Base-by-base conservation (phyloP, 2,329 filamentous ascomycete species). In the Pyrenochaeta sp. region DNA sequence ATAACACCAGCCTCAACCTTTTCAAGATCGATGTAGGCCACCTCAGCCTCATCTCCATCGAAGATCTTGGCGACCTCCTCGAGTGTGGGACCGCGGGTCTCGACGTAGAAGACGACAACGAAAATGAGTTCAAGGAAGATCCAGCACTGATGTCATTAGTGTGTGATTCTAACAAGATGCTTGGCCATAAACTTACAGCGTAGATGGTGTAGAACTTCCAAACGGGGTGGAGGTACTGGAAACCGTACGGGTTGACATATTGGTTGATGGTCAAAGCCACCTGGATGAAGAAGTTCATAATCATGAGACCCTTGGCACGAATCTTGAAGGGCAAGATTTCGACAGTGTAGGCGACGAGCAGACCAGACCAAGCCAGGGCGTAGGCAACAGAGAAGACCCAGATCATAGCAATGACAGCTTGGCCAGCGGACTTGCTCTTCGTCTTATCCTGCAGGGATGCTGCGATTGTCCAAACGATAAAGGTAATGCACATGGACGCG, bases 31-130 rank as follows among this genome's bases (percentile, higher is more conserved):
- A 65, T 29, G n/a, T 60, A 45, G 5, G 55, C 58, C 26, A 71
- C 65, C 46, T 69, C 77, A 14, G 81, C 82, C 22, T 80, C 74
- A 19, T 84, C 80, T 26, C 84, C 86, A 56, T 89, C 86, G 58
- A 89, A 89, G 65, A 89, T 87, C 59, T 81, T 81, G 32, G 85
- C 82, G 50, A 88, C 80, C 64, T 88, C 84, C 65, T 89, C 86
- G 1, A 89, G 81, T 2, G 85, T 88, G 0, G 84, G 83, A 3
- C 86, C 85, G 60, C 82, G 84, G 13, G 86, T 89, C 73, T 90
- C 86, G 42, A 86, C 79, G 65, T 85, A 86, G 67, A 86, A 80
- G 74, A 84, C 83, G 69, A 79, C 85, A 23, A 87, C 82, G 55
- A 86, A 85, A 32, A 81, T 49, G 31, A 86, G 72, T 67, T 86